Evolutionary conservation across 2,329 filamentous ascomycete genomes (phyloP), one percentile per base, ranked within the genome.

Genomic region (Colletotrichum zoysiae): DNA sequence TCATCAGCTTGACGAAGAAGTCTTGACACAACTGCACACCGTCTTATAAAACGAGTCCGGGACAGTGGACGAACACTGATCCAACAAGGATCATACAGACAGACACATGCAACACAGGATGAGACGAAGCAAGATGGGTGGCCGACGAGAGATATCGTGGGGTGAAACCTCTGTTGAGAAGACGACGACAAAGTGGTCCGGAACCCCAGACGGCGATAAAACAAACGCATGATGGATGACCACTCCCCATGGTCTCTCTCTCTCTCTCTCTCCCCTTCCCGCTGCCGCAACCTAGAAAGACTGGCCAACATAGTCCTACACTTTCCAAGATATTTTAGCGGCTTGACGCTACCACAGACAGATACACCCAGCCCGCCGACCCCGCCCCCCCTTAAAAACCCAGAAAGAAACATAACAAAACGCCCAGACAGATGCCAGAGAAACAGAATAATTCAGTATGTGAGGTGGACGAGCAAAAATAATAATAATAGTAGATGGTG

Each of bases 381-480:
- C 60, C 55, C 33, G 12, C 35, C 8, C 44, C 26, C 56, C 70
- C 51, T 30, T 16, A 44, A 35, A 35, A 66, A n/a, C 58, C 50
- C 40, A 55, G 61, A 35, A 46, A 55, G 65, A 30, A 30, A 18
- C 42, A 51, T 16, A 20, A n/a, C 44, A 30, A 59, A 70, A 74
- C 61, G 70, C 64, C 71, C 40, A 26, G 40, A 65, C 46, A 20
- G 53, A 72, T 72, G 69, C 71, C 56, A 63, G 35, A 38, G 30
- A 38, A 9, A 38, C 2, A 12, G 48, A 48, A 26, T 48, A 65
- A 62, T n/a, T 40, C 48, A 61, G 38, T 65, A 72, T 74, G 56
- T 70, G 68, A 66, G 56, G 56, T 20, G 42, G 48, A 44, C 44
- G 50, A 51, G 56, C 20, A 62, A 51, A 23, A 23, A 50, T n/a